Conservation (phyloP, 768 basidiomycete genomes). For the Terana coerulea region DNA sequence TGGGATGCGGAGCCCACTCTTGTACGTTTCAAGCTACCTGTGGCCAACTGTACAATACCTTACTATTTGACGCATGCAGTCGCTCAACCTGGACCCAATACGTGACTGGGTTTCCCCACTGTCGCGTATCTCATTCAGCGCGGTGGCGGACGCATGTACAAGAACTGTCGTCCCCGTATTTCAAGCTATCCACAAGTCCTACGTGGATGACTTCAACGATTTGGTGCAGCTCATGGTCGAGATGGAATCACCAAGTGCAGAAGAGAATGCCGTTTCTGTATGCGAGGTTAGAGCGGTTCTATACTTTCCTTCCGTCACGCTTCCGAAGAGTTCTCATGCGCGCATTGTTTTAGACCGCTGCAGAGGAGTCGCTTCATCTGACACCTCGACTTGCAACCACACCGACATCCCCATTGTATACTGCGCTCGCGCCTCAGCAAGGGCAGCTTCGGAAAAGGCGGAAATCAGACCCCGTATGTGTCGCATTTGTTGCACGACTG, state of each 20-base stretch:
- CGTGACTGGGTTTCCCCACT: constrained; percentile 17
- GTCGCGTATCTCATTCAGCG: constrained; percentile 21
- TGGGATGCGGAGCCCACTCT: constrained; percentile 11
- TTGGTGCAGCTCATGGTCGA: constrained; percentile 41
- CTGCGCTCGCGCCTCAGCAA: neutral
- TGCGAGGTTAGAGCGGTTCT: constrained; percentile 11
- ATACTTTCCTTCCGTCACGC: neutral
- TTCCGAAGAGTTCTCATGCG: neutral
- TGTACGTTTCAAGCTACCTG: constrained; percentile 2
- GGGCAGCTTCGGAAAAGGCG: neutral
- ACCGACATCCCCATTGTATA: neutral
- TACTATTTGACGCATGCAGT: constrained; percentile 11
- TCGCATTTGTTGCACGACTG: neutral
- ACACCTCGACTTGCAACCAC: neutral
- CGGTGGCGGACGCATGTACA: constrained; percentile 18
- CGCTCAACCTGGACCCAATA: constrained; percentile 21
- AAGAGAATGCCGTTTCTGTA: constrained; percentile 10
- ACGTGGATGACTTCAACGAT: constrained; percentile 37
- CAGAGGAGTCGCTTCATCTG: constrained; percentile 5
- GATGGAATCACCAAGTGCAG: constrained; percentile 26
- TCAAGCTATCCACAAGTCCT: constrained; percentile 30
- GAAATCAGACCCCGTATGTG: constrained; percentile 6
- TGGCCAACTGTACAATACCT: neutral
- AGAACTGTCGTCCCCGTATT: constrained; percentile 26
- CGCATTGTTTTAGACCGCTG: constrained; percentile 5